A percentile compares a stretch with the other conserved stretches of the same genome.
These are phyloP conservation scores for Mikania micrantha DNA, from an alignment of 129 eudicot genomes.

Conservation along the genomic window DNA sequence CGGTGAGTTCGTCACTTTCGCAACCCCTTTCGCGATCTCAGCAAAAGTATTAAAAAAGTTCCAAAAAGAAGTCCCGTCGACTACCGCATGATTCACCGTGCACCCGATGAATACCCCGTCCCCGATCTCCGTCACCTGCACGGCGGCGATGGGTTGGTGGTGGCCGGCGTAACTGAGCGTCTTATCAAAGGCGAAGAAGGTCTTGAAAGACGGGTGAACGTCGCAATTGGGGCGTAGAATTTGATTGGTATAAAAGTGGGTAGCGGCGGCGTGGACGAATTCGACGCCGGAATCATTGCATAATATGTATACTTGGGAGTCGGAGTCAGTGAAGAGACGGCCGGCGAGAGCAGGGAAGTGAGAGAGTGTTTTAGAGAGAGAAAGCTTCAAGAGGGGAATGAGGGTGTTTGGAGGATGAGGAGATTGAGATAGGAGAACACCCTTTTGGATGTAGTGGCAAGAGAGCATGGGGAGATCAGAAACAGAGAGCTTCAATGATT, in stretches of 20 bases:
- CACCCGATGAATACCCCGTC: conserved; percentile 69
- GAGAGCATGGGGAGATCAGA: conserved; percentile 92
- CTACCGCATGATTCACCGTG: conserved; percentile 74
- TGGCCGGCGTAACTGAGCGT: conserved; percentile 81
- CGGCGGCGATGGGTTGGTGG: conserved; percentile 57
- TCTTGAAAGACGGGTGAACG: conserved; percentile 37
- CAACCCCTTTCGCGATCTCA: conserved; percentile 41
- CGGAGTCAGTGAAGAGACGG: conserved; percentile 47
- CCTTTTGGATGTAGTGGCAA: conserved; percentile 85
- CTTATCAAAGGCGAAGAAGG: conserved; percentile 63
- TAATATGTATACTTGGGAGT: conserved; percentile 51
- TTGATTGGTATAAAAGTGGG: conserved; percentile 2
- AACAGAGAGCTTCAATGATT: conserved; percentile 65
- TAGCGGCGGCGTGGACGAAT: conserved; percentile 49
- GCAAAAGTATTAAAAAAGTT: conserved; percentile 84
- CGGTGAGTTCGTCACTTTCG: conserved; percentile 40
- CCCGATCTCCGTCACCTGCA: conserved; percentile 68
- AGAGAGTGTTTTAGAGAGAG: conserved; percentile 64
- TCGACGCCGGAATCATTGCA: conserved; percentile 66
- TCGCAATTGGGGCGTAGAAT: conserved; percentile 28
- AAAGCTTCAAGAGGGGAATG: conserved; percentile 38
- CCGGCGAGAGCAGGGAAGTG: conserved; percentile 79
- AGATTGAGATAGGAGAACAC: conserved; percentile 51
- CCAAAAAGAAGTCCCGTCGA: conserved; percentile 86
- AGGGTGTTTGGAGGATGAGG: conserved; percentile 36